Evolutionary conservation across 1,284 basidiomycete genomes (phyloP).

Genomic region (Cystobasidium pallidum): DNA sequence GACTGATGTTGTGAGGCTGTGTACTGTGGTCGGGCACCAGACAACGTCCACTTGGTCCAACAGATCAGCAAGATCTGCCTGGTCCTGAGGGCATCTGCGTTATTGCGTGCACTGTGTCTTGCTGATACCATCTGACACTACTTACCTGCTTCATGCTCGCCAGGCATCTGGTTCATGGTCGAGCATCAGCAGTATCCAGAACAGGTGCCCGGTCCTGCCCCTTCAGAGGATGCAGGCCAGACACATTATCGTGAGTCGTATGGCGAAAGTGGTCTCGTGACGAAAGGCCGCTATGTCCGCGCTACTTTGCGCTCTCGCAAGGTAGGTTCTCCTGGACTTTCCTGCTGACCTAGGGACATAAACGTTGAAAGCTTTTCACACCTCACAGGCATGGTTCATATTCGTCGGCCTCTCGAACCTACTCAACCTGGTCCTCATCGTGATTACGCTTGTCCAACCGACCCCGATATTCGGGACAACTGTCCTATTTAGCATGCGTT

Average conservation of each 20-base stretch:
- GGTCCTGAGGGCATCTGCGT: background rate
- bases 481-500: conserved; percentile 14
- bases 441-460: conserved; percentile 24
- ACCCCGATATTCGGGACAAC: conserved; percentile 20
- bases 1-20: background rate
- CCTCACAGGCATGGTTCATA: conserved; percentile 26
- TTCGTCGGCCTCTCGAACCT: conserved; percentile 30
- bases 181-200: background rate
- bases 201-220: background rate
- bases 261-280: background rate
- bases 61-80: background rate
- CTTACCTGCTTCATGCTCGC: background rate
- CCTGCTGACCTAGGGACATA: too few species aligned
- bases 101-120: background rate
- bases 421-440: conserved; percentile 22
- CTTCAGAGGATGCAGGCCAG: background rate
- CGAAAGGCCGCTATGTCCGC: background rate
- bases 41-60: background rate
- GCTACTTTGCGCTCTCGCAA: conserved; percentile 7
- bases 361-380: background rate
- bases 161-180: background rate
- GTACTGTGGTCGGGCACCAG: background rate
- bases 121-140: background rate
- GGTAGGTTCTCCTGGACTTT: background rate
- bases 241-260: background rate